Evolutionary conservation across 1,284 basidiomycete species (phyloP), one percentile per base, ranked within the genome.

Genomic region (Apiotrichum akiyoshidainum): DNA sequence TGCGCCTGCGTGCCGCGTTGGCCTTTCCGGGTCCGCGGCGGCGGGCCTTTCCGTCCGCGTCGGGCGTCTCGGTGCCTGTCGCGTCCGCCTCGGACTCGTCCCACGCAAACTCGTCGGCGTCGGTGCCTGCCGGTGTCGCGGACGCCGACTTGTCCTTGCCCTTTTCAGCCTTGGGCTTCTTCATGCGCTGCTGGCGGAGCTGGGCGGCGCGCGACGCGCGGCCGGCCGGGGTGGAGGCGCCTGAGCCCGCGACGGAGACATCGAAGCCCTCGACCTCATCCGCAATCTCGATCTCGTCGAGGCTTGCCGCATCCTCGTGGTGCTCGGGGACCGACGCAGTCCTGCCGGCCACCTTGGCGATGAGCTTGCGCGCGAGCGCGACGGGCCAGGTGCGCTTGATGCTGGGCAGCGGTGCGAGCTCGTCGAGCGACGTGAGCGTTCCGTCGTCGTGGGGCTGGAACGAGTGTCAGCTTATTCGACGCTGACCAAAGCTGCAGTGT

Each of bases 391-490:
- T 74, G 26, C 66, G 56, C 42, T 51, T 55, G 49, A 68, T 59
- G 4, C 69, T 66, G 2, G 76, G 76, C 7, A 61, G 34, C 16
- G 58, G 60, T 6, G 75, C 67, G 37, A 78, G 71, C n/a, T 61
- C 63, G 1, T 67, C 64, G 31, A 77, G 60, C 2, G 76, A 70
- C 12, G 69, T 70, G 21, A 72, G 61, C 1, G 64, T 56, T 1
- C 74, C 73, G 50, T 75, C 70, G 4, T 71, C 69, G 55, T 77
- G 71, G 9, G 78, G 75, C 75, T 78, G 55, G 55, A 66, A 61
- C 54, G 16, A 26, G 34, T 10, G 10, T 45, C 37, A 8, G 26
- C 26, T 31, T n/a, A n/a, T n/a, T n/a, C n/a, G n/a, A n/a, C n/a
- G n/a, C n/a, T n/a, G n/a, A n/a, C n/a, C n/a, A n/a, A n/a, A n/a